phyloP scores from a whole-genome alignment of 176 grass and related monocot species.

The Microstegium vimineum region DNA sequence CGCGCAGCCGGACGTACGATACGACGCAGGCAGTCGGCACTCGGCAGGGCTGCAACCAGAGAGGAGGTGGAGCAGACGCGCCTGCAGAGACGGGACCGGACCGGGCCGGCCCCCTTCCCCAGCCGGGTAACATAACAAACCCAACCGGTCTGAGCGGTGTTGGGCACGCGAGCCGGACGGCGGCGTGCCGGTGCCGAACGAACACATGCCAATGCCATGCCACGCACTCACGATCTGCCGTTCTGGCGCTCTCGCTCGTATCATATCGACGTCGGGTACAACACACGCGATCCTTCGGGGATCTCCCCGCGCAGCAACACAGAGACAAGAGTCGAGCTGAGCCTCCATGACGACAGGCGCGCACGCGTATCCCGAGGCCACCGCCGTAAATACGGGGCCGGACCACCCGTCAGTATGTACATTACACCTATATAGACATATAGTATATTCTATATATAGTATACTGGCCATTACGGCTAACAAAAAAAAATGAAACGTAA shows the following conservation, averaged over 20 bases:
- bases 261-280: background rate
- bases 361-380: background rate
- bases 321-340: background rate
- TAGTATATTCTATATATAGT: too few species aligned
- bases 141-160: background rate
- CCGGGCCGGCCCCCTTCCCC: too few species aligned
- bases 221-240: background rate
- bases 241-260: background rate
- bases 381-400: background rate
- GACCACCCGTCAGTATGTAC: too few species aligned
- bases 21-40: background rate
- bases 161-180: background rate
- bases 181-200: background rate
- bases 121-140: background rate
- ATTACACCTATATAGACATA: too few species aligned
- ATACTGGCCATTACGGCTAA: too few species aligned
- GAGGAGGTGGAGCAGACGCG: background rate
- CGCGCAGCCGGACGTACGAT: too few species aligned
- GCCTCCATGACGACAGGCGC: background rate
- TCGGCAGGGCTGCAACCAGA: background rate
- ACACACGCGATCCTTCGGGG: too few species aligned
- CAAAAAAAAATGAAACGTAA: too few species aligned
- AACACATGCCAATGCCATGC: too few species aligned
- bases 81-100: too few species aligned
- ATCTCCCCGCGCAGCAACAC: background rate